Percentiles rank a stretch among this genome's conserved stretches.
phyloP scores from a whole-genome alignment of 495 filamentous ascomycete genomes.

The Ramalina peruviana region DNA sequence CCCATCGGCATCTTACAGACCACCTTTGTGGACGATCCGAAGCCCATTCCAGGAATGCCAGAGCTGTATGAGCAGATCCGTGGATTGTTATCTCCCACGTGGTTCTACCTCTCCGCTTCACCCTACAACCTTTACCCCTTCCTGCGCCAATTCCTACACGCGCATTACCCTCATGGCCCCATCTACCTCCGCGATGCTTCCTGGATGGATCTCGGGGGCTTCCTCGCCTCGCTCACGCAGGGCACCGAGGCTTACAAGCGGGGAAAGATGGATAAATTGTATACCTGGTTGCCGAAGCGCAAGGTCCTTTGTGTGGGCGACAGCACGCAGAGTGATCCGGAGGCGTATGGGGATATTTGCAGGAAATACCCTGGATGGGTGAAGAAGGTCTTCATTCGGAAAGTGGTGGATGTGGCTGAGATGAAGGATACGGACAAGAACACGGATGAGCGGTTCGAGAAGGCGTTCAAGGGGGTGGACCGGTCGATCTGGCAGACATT shows the following conservation, averaged over 20 bases:
- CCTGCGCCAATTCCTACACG: slow-evolving; percentile 52
- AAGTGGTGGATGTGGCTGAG: slow-evolving; percentile 61
- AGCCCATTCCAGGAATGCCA: slow-evolving; percentile 67
- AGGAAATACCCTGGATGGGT: slow-evolving; percentile 54
- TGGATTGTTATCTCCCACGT: slow-evolving; percentile 47
- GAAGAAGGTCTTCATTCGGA: slow-evolving; percentile 66
- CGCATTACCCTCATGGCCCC: slow-evolving; percentile 62
- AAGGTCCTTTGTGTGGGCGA: slow-evolving; percentile 80
- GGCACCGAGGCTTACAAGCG: slow-evolving; percentile 81
- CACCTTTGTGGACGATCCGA: slow-evolving; percentile 65
- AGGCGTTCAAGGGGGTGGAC: slow-evolving; percentile 66
- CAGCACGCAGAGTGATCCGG: slow-evolving; percentile 82
- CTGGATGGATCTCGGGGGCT: slow-evolving; percentile 73
- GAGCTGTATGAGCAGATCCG: slow-evolving; percentile 59
- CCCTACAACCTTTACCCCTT: slow-evolving; percentile 92
- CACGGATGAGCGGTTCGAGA: slow-evolving; percentile 55
- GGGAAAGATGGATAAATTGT: slow-evolving; percentile 63
- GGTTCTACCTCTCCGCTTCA: slow-evolving; percentile 89
- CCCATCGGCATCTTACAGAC: slow-evolving; percentile 65
- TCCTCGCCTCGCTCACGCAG: slow-evolving; percentile 64
- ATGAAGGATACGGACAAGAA: slow-evolving; percentile 62
- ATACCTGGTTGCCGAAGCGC: slow-evolving; percentile 57
- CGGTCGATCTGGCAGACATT: slow-evolving; percentile 65
- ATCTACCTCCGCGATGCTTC: slow-evolving; percentile 71
- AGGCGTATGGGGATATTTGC: slow-evolving; percentile 67